A percentile compares a stretch with the other conserved stretches of the same genome.
Conservation (phyloP, 306 rosid genomes). For the Fragaria nilgerrensis region DNA sequence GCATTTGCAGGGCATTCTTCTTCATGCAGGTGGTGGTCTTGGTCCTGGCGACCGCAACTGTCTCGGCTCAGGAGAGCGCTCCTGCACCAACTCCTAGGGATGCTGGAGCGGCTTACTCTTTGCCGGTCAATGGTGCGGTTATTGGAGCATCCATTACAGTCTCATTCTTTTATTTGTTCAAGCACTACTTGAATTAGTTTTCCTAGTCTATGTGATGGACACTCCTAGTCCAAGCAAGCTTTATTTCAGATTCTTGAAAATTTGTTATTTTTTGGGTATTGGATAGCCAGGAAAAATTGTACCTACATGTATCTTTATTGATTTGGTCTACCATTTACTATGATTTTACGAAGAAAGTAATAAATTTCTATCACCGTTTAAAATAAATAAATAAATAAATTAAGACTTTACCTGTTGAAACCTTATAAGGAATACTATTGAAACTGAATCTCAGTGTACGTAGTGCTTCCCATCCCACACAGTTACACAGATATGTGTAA, state of each 20-base stretch:
- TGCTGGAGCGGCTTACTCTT: constrained; percentile 18
- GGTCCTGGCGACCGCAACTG: constrained; percentile 3
- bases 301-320: background rate
- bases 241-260: background rate
- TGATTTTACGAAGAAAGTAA: background rate
- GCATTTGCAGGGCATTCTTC: constrained; percentile 19
- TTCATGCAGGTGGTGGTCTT: constrained; percentile 18
- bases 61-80: constrained; percentile 17
- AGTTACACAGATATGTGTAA: too few species aligned
- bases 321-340: background rate
- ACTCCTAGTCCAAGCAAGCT: constrained; percentile 23
- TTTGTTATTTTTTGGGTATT: background rate
- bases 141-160: constrained; percentile 20
- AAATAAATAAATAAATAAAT: too few species aligned
- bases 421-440: too few species aligned
- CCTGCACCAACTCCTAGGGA: constrained; percentile 21
- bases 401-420: too few species aligned
- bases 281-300: background rate
- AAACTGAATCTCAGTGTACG: too few species aligned
- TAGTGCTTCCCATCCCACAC: too few species aligned
- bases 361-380: too few species aligned
- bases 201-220: constrained; percentile 22
- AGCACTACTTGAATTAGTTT: constrained; percentile 23
- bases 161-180: constrained; percentile 25
- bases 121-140: constrained; percentile 19